These are phyloP conservation scores for Tuber aestivum DNA, from an alignment of 495 filamentous ascomycete genomes.

Conservation along the genomic window DNA sequence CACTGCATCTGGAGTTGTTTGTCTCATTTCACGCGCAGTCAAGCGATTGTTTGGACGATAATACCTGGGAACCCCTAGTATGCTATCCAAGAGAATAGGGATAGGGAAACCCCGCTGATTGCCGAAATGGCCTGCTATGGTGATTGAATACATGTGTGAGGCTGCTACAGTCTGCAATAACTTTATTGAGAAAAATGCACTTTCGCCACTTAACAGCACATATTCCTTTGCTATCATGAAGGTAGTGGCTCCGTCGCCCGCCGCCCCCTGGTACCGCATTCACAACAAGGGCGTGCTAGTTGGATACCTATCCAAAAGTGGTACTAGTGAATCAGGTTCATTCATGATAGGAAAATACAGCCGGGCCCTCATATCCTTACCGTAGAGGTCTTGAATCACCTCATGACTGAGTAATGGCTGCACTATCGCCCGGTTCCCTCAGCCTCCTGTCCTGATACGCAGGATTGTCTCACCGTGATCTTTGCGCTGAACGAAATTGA, in stretches of 20 bases:
- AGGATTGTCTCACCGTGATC: neutral
- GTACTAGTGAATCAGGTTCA: neutral
- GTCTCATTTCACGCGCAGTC: neutral
- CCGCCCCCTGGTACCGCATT: neutral
- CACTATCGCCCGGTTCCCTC: neutral
- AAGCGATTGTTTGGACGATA: neutral
- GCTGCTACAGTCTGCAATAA: neutral
- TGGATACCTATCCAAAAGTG: neutral
- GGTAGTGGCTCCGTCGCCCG: neutral
- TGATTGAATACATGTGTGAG: neutral
- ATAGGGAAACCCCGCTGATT: neutral
- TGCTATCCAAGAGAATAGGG: neutral
- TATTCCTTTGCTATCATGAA: neutral
- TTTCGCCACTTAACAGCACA: neutral
- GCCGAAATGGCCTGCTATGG: neutral
- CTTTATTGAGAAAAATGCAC: neutral
- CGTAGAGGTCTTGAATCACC: neutral
- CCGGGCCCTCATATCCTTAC: neutral
- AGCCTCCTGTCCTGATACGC: neutral
- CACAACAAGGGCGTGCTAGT: neutral
- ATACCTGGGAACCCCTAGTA: neutral
- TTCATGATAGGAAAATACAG: conserved; percentile 3
- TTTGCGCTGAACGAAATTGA: neutral
- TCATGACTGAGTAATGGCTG: neutral
- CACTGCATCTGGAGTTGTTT: neutral